Evolutionary conservation across 2,329 filamentous ascomycete species (phyloP).

Genomic region (Lizonia empirigonia): DNA sequence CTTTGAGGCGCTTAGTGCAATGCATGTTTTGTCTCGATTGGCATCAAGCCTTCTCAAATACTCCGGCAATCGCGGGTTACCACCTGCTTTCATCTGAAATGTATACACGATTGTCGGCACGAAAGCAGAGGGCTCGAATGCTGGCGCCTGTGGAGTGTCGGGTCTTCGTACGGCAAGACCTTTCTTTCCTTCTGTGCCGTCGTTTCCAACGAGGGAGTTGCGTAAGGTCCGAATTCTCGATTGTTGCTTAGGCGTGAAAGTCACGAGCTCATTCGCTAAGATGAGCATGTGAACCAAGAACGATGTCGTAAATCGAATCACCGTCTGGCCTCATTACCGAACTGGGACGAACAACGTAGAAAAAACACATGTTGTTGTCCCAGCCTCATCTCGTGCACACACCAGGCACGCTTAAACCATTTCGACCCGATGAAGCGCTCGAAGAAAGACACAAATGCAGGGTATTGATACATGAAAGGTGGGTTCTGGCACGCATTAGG

Average conservation of each 20-base stretch:
- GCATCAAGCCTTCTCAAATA: constrained; percentile 50
- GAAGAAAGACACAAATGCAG: constrained; percentile 34
- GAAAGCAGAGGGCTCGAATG: constrained; percentile 14
- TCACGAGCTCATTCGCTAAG: constrained; percentile 37
- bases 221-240: constrained; percentile 30
- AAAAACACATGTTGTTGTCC: constrained; percentile 51
- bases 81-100: constrained; percentile 51
- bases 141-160: constrained; percentile 19
- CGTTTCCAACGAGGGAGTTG: constrained; percentile 24
- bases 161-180: constrained; percentile 21
- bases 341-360: constrained; percentile 41
- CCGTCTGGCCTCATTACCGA: constrained; percentile 29
- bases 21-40: constrained; percentile 52
- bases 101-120: constrained; percentile 42
- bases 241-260: constrained; percentile 17
- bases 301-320: constrained; percentile 49
- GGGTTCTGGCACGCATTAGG: constrained; percentile 33
- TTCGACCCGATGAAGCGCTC: constrained; percentile 48
- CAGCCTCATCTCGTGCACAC: constrained; percentile 52
- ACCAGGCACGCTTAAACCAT: constrained; percentile 55
- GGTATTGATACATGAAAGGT: constrained; percentile 40
- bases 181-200: constrained; percentile 8
- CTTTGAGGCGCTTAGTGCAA: constrained; percentile 50
- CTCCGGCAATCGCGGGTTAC: constrained; percentile 50
- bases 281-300: constrained; percentile 51